Evolutionary conservation across 352 stramenopile species (phyloP), one percentile per base, ranked within the genome.

Genomic region (Bremia lactucae): DNA sequence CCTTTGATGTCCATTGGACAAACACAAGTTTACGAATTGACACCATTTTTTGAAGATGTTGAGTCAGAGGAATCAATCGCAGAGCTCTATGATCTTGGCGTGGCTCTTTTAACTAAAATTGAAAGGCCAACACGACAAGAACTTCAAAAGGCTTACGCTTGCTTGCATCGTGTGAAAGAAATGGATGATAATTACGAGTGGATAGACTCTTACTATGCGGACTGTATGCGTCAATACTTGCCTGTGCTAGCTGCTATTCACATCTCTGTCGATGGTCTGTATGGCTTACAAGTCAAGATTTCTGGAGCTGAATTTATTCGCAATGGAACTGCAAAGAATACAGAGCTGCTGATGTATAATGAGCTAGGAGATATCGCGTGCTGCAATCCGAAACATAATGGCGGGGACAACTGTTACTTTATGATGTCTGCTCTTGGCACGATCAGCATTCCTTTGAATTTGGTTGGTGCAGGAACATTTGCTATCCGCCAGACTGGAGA

Each of bases 401-500:
- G 67, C 25, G 46, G 50, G 2, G 34, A 52, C 4, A 74, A 91
- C 35, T 41, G 49, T 19, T 94, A 69, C 31, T 86, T 65, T 23
- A 59, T 72, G 21, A 23, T 94, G 1, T 49, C 68, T 11, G 62
- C 72, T n/a, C 35, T 78, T 6, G 64, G 49, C 3, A 66, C 55
- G 8, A 58, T 90, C 29, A 71, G 59, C 18, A 84, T 94, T 50
- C 79, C 81, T 14, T 59, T 94, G 23, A 55, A 87, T 48, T 58
- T 94, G 23, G 64, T 89, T 29, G 75, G 81, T 29, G 45, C 48
- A 4, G 81, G 81, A 0, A 68, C 52, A 29, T 94, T 90, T 36
- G 72, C 73, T 21, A 91, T 94, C 62, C 76, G 81, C 1, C 81
- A 94, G 52, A 70, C 75, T 24, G 81, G 81, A 16, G 81, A 94